phyloP scores from a whole-genome alignment of 352 stramenopile species.

The Globisporangium viniferum region DNA sequence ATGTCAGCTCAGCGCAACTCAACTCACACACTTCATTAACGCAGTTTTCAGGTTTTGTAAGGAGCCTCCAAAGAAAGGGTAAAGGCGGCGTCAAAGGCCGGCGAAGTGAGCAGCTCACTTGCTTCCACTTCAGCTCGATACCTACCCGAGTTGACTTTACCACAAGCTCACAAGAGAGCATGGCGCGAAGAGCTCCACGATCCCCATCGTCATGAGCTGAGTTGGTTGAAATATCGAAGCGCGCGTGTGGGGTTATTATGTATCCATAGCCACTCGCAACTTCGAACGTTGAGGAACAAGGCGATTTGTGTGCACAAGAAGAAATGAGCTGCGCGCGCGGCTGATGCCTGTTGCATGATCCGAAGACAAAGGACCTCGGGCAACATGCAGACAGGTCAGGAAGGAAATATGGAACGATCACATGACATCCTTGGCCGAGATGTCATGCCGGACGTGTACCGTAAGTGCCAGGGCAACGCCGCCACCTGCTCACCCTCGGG shows the following conservation, averaged over 20 bases:
- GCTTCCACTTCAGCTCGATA: not conserved
- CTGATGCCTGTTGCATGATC: not conserved
- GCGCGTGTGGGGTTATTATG: too few species aligned
- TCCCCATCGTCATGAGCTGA: not conserved
- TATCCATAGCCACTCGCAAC: too few species aligned
- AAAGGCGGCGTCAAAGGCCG: not conserved
- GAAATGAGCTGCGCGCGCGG: not conserved
- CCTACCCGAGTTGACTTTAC: not conserved
- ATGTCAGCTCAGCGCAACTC: not conserved
- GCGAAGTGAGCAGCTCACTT: not conserved
- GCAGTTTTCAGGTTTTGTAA: not conserved
- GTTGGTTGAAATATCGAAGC: not conserved
- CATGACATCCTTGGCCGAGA: not conserved
- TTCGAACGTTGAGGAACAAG: too few species aligned
- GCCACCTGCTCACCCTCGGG: not conserved
- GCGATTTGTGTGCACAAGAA: not conserved
- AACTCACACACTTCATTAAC: not conserved
- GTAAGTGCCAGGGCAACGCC: not conserved
- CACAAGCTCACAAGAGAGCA: not conserved
- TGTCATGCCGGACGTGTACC: not conserved
- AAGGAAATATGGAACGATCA: not conserved
- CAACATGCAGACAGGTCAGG: not conserved
- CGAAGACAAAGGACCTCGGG: too few species aligned
- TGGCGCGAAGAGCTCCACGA: not conserved
- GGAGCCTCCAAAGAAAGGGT: not conserved